phyloP scores from a whole-genome alignment of 106 monocot species.

The Agapanthus africanus region DNA sequence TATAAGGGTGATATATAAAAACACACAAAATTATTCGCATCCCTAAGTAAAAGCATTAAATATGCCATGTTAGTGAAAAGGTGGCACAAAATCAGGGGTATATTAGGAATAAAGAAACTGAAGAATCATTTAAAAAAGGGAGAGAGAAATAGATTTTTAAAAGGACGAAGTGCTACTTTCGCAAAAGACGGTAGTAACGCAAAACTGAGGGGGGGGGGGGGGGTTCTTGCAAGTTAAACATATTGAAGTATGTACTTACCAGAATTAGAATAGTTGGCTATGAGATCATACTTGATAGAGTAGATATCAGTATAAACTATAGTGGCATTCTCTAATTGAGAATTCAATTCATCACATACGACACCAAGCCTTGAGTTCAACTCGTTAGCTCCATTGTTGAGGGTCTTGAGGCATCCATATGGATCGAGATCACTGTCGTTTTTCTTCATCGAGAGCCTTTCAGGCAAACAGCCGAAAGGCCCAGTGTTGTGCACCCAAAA shows the following conservation, averaged over 20 bases:
- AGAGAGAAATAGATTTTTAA: too few relatives aligned
- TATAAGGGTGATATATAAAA: too few relatives aligned
- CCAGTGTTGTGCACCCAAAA: slow-evolving; percentile 72
- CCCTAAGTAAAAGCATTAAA: too few relatives aligned
- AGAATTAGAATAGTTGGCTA: slow-evolving; percentile 46
- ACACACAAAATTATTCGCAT: too few relatives aligned
- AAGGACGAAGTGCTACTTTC: too few relatives aligned
- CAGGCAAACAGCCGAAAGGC: slow-evolving; percentile 72
- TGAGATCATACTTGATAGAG: slow-evolving; percentile 57
- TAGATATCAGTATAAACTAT: slow-evolving; percentile 69
- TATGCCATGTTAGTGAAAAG: too few relatives aligned
- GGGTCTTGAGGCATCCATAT: slow-evolving; percentile 46
- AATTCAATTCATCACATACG: slow-evolving; percentile 33
- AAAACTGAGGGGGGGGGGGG: too few relatives aligned
- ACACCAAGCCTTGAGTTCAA: slow-evolving; percentile 38
- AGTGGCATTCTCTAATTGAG: slow-evolving; percentile 33
- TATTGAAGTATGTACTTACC: slow-evolving; percentile 47
- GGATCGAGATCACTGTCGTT: slow-evolving; percentile 35
- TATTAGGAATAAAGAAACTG: too few relatives aligned
- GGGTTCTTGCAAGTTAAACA: too few relatives aligned
- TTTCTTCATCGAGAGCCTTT: slow-evolving; percentile 38
- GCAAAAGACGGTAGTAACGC: too few relatives aligned
- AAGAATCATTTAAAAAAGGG: too few relatives aligned
- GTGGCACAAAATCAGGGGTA: too few relatives aligned
- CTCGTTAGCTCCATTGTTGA: slow-evolving; percentile 46